Evolutionary conservation across 2,329 filamentous ascomycete genomes (phyloP), one percentile per base, ranked within the genome.

Genomic region (Botrytis squamosa): DNA sequence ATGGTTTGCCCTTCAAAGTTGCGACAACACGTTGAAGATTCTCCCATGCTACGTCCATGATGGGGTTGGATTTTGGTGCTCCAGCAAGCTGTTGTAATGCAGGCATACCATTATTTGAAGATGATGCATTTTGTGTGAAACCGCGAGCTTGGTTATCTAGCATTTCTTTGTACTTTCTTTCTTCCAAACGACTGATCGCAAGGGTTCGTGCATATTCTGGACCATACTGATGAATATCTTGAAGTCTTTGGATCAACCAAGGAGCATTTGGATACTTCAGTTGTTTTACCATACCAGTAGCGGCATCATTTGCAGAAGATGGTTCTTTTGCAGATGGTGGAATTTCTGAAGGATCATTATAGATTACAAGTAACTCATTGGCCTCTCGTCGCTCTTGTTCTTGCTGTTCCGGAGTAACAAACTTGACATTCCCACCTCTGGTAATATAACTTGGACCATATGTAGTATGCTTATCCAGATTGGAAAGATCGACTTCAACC

Each of bases 351-450:
- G 76, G 76, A 77, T 81, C 79, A 38, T 79, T 80, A 67, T 82
- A 82, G 36, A 81, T 75, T 52, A 80, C 87, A 86, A 91, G 89
- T 49, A 91, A 84, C 77, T 90, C 88, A 18, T 84, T 84, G 65
- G 85, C 86, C 78, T 91, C 89, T 40, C 89, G 86, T 65, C 88
- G 85, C 10, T 84, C 83, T 80, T 90, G 90, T 38, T 82, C 80
- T 74, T 85, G 84, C 76, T 89, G 87, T 80, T 91, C 87, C 0
- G 86, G 83, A 0, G 89, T 90, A 29, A 83, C 82, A 49, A 91
- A 85, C 0, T 81, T 79, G 40, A 86, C 81, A 8, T 82, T 79
- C 40, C 90, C 89, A 22, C 88, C 88, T 63, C 88, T 84, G 7
- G 86, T 89, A 44, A 84, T 82, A 76, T 84, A 91, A 55, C 83